These are phyloP conservation scores for Macrotyloma uniflorum DNA, from an alignment of 306 rosid genomes.

Conservation along the genomic window DNA sequence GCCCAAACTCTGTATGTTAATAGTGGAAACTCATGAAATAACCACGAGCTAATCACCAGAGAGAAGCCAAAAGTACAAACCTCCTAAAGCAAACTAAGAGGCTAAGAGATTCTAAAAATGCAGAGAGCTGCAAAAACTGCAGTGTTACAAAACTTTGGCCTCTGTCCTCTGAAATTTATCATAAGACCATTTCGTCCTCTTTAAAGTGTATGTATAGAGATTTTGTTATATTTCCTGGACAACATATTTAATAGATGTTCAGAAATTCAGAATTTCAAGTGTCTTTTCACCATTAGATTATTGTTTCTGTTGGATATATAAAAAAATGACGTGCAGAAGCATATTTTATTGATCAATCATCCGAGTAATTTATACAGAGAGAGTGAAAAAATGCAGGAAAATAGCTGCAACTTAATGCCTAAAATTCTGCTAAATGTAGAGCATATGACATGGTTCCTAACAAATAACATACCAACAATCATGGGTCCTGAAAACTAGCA, in stretches of 20 bases:
- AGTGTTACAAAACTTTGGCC: not conserved
- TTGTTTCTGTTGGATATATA: not conserved
- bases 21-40: constrained; percentile 7
- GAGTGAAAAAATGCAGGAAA: too few species aligned
- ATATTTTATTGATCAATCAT: too few species aligned
- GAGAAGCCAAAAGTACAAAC: not conserved
- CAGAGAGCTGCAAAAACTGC: not conserved
- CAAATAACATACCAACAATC: too few species aligned
- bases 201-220: constrained; percentile 4
- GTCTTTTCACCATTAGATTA: not conserved
- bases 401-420: too few species aligned
- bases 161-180: constrained; percentile 11
- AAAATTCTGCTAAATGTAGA: too few species aligned
- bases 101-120: not conserved
- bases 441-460: too few species aligned
- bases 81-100: constrained; percentile 7
- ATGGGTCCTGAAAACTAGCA: too few species aligned
- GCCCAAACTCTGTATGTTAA: not conserved
- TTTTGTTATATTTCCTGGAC: constrained; percentile 1
- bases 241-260: constrained; percentile 14
- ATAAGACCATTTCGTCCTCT: not conserved
- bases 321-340: too few species aligned
- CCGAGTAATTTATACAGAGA: too few species aligned
- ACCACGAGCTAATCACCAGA: not conserved
- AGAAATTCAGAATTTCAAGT: not conserved